Conservation (phyloP, 345 rosid species). For the Syzygium jambos region DNA sequence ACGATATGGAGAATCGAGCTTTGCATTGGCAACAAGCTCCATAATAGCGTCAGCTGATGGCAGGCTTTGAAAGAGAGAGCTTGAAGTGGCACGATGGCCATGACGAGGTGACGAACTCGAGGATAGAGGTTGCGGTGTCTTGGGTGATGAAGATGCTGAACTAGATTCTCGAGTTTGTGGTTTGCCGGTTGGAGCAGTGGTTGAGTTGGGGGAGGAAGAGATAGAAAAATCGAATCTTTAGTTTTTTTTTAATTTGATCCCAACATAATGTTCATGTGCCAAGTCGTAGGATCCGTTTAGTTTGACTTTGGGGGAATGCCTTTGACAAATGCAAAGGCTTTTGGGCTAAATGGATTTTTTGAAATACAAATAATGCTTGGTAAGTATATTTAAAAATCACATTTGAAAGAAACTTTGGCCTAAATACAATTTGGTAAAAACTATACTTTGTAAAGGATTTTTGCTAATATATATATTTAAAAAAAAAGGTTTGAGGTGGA, state of each 20-base stretch:
- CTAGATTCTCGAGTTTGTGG: accelerated
- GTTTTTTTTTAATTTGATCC: accelerated
- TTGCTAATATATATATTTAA: too few relatives aligned
- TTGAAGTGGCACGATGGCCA: accelerated
- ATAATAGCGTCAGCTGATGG: accelerated
- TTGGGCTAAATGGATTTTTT: too few relatives aligned
- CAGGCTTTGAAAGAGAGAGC: accelerated
- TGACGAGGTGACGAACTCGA: background rate
- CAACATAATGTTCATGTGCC: background rate
- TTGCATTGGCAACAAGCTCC: accelerated
- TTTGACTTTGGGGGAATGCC: too few relatives aligned
- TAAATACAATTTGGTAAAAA: too few relatives aligned
- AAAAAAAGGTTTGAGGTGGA: too few relatives aligned
- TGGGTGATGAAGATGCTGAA: accelerated
- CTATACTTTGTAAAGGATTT: too few relatives aligned
- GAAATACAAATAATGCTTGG: too few relatives aligned
- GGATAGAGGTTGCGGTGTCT: background rate
- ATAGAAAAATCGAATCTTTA: background rate
- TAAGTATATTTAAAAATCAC: too few relatives aligned
- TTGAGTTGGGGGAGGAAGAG: background rate
- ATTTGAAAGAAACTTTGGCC: too few relatives aligned
- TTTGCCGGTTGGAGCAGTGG: accelerated
- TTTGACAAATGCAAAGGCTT: too few relatives aligned
- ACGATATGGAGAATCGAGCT: accelerated
- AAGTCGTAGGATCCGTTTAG: too few relatives aligned